Conservation (phyloP, 208 protist genomes). For the Leishmania mexicana region DNA sequence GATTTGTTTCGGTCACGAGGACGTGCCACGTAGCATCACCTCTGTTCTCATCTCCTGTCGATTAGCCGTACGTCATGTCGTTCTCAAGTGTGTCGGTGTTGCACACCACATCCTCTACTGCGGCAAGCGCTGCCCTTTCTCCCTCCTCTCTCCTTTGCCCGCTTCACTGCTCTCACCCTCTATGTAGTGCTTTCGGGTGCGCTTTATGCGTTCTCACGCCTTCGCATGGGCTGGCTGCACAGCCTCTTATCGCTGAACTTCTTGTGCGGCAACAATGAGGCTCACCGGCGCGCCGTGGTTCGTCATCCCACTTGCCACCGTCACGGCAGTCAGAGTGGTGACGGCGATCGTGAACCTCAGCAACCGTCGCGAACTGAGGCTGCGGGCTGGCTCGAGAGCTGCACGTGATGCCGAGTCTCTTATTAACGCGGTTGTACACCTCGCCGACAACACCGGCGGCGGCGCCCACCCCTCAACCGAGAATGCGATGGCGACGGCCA, state of each 20-base stretch:
- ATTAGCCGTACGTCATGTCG: background rate
- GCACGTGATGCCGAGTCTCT: constrained; percentile 4
- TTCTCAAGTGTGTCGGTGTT: background rate
- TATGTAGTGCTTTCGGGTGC: background rate
- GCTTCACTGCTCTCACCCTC: background rate
- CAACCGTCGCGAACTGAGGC: constrained; percentile 5
- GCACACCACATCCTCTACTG: background rate
- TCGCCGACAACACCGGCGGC: background rate
- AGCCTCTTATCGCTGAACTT: background rate
- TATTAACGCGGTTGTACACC: background rate
- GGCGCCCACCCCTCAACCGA: background rate
- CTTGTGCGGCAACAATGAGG: background rate
- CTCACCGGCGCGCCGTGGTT: constrained; percentile 12
- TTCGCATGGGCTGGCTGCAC: background rate
- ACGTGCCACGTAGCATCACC: background rate
- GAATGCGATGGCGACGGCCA: background rate
- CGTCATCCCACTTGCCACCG: constrained; percentile 1
- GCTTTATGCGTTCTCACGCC: background rate
- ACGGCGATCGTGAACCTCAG: constrained; percentile 2
- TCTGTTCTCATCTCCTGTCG: background rate
- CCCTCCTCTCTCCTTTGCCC: background rate
- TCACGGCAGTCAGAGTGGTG: background rate
- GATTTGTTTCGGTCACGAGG: background rate
- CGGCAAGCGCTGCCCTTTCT: background rate
- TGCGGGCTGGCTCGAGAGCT: background rate